Conservation (phyloP, 2,329 filamentous ascomycete genomes). For the Myriosclerotinia scirpicola region DNA sequence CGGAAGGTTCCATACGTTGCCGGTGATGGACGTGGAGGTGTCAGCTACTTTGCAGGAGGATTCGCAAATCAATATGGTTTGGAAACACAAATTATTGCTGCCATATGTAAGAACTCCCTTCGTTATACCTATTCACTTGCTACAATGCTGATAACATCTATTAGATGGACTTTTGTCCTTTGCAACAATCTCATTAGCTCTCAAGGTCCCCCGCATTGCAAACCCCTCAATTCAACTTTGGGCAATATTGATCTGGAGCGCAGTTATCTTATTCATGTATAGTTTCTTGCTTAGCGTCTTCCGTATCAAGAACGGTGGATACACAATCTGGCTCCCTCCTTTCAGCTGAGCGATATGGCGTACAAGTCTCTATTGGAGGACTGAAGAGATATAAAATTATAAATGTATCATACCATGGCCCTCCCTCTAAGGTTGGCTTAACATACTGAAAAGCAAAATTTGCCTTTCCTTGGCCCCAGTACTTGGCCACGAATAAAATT, state of each 20-base stretch:
- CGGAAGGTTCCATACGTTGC: constrained; percentile 91
- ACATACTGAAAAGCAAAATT: constrained; percentile 20
- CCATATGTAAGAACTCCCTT: constrained; percentile 70
- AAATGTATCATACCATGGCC: constrained; percentile 17
- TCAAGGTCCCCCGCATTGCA: constrained; percentile 88
- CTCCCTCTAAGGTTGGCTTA: constrained; percentile 10
- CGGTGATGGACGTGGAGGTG: constrained; percentile 78
- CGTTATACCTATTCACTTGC: constrained; percentile 32
- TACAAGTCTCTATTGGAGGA: neutral
- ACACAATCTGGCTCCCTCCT: constrained; percentile 90
- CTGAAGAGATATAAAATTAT: constrained; percentile 6
- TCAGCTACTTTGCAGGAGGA: constrained; percentile 85
- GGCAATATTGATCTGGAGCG: constrained; percentile 76
- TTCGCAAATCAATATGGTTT: constrained; percentile 94
- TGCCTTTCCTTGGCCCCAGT: neutral
- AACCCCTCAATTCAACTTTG: constrained; percentile 75
- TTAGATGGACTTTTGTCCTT: constrained; percentile 80
- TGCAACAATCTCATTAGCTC: constrained; percentile 82
- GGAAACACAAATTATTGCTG: constrained; percentile 93
- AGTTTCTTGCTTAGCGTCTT: constrained; percentile 94
- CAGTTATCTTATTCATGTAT: constrained; percentile 77
- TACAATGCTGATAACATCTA: constrained; percentile 22
- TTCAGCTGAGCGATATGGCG: constrained; percentile 49
- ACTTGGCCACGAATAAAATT: constrained; percentile 10
- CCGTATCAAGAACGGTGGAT: constrained; percentile 89